Evolutionary conservation across 2,329 filamentous ascomycete genomes (phyloP).

Genomic region (Hymenoscyphus infarciens): DNA sequence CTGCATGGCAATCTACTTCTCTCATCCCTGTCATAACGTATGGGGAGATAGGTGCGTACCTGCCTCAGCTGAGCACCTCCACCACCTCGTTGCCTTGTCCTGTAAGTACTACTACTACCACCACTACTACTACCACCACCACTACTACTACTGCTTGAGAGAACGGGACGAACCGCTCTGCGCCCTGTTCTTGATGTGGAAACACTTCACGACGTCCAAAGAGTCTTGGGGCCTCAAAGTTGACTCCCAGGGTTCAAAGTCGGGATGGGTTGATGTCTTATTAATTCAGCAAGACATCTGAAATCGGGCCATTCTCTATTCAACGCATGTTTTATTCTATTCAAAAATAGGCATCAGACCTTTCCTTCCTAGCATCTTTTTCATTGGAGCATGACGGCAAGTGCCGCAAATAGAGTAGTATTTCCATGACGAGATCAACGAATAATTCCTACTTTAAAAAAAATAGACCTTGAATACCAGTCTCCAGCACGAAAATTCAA

Average conservation of each 20-base stretch:
- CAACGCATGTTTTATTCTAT: not conserved
- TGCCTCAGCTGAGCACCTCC: not conserved
- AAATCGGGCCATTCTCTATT: no score
- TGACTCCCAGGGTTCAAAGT: not conserved
- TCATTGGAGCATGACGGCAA: not conserved
- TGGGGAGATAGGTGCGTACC: not conserved
- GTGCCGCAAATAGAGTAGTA: not conserved
- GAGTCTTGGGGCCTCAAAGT: not conserved
- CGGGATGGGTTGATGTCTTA: no score
- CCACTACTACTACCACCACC: no score
- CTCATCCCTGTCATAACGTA: not conserved
- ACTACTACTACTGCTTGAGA: no score
- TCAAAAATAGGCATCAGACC: not conserved
- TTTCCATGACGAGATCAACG: not conserved
- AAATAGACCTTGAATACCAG: not conserved
- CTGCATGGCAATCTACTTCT: not conserved
- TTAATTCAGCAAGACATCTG: no score
- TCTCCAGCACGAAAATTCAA: not conserved
- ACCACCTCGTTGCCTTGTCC: not conserved
- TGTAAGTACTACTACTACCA: not conserved
- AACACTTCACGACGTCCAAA: not conserved
- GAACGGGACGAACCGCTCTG: conserved; percentile 2
- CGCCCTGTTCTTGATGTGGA: not conserved
- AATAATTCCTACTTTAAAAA: not conserved
- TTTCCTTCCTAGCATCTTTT: not conserved